A percentile compares a stretch with the other conserved stretches of the same genome.
Evolutionary conservation across 192 early-diverging fungal genomes (phyloP).

Genomic region (Coemansia interrupta): DNA sequence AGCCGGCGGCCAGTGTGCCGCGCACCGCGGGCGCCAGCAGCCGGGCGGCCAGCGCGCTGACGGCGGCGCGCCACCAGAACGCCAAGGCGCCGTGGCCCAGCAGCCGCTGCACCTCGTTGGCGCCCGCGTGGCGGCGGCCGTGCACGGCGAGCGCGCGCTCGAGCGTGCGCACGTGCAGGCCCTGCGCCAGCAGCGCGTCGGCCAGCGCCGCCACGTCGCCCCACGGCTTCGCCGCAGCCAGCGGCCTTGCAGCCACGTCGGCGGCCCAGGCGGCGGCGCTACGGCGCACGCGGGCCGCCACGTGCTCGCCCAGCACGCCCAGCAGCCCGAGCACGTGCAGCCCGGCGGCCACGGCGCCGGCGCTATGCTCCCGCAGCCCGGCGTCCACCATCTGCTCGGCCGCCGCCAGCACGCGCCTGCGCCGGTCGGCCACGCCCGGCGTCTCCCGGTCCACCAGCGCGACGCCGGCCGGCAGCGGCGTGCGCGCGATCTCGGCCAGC

Average conservation of each 20-base stretch:
- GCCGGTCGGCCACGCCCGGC: conserved; percentile 1
- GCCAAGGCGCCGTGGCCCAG: conserved; percentile 26
- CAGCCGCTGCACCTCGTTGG: neutral
- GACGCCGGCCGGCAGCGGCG: conserved; percentile 19
- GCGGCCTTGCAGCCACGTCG: conserved; percentile 6
- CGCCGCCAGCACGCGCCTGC: conserved; percentile 10
- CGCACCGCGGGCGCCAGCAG: conserved; percentile 7
- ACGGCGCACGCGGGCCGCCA: conserved; percentile 10
- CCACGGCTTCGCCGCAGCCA: conserved; percentile 13
- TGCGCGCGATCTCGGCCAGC: conserved; percentile 30
- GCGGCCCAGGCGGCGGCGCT: conserved; percentile 9
- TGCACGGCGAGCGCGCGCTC: conserved; percentile 40
- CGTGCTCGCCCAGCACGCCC: conserved; percentile 13
- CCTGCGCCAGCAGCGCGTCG: conserved; percentile 20
- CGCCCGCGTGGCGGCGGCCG: neutral
- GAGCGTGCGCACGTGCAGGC: conserved; percentile 26
- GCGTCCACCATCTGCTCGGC: conserved; percentile 20
- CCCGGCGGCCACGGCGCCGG: conserved; percentile 30
- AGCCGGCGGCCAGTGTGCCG: conserved; percentile 19
- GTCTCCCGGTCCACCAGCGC: conserved; percentile 22
- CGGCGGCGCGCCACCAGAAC: conserved; percentile 40
- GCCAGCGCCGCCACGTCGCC: conserved; percentile 14
- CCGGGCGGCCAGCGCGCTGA: conserved; percentile 18
- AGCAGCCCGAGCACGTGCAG: conserved; percentile 30
- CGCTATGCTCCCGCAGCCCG: conserved; percentile 26